These are phyloP conservation scores for Fusarium tricinctum DNA, from an alignment of 2,329 filamentous ascomycete species.

Conservation along the genomic window DNA sequence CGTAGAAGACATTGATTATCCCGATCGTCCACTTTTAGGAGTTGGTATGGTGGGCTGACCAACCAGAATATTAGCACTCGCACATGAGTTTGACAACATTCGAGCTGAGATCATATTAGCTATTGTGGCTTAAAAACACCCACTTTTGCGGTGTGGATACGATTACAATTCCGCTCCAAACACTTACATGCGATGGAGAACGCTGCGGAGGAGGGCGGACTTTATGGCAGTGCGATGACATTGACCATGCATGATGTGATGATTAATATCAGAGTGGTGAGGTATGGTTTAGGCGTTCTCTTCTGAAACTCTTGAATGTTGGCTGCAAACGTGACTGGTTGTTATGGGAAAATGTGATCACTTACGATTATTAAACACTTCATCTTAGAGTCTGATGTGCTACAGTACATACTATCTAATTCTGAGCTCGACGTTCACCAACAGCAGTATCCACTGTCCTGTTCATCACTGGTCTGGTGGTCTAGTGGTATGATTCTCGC, in stretches of 20 bases:
- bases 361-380: conserved; percentile 1
- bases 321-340: background rate
- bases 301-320: no score
- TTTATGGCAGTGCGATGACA: conserved; percentile 14
- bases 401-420: background rate
- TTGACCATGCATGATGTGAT: no score
- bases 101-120: conserved; percentile 7
- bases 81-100: conserved; percentile 40
- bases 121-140: conserved; percentile 39
- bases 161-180: conserved; percentile 47
- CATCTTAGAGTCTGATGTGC: fast-evolving
- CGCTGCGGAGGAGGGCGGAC: conserved; percentile 45
- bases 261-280: no score
- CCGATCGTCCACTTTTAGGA: conserved; percentile 26
- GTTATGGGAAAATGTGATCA: background rate
- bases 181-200: background rate
- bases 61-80: conserved; percentile 17
- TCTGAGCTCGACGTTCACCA: background rate
- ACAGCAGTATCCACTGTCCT: conserved; percentile 2
- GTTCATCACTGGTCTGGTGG: conserved; percentile 60
- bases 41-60: background rate
- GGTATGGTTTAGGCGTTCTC: no score
- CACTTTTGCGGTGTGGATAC: conserved; percentile 7
- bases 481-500: conserved; percentile 80
- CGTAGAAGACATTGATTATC: conserved; percentile 23